Percentiles rank a stretch among this genome's conserved stretches.
These are phyloP conservation scores for Sporothrix globosa DNA, from an alignment of 2,329 filamentous ascomycete genomes.

Conservation along the genomic window DNA sequence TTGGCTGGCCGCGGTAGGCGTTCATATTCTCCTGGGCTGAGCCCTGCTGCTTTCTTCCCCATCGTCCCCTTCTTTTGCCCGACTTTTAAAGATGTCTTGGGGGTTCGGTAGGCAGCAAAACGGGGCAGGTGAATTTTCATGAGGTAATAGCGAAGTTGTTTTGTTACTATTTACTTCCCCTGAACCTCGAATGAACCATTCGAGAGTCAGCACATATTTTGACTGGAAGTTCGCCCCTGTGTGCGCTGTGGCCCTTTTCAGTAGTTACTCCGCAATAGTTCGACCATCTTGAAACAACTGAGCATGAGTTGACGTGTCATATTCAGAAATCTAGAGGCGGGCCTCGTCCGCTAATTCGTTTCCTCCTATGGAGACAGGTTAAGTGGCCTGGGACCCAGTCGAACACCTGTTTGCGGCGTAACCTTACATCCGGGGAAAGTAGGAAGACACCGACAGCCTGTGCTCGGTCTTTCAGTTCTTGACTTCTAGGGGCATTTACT, in stretches of 20 bases:
- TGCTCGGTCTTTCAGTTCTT: background rate
- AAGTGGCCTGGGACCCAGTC: background rate
- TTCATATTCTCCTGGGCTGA: background rate
- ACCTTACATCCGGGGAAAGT: constrained; percentile 29
- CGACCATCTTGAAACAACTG: background rate
- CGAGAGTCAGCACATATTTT: background rate
- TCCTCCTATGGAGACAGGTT: background rate
- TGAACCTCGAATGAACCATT: constrained; percentile 1
- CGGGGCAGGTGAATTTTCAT: constrained; percentile 19
- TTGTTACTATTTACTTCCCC: background rate
- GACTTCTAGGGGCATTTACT: background rate
- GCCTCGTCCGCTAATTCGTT: background rate
- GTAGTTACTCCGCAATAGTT: constrained; percentile 20
- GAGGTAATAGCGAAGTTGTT: constrained; percentile 29
- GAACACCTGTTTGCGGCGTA: constrained; percentile 2
- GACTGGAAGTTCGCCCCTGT: background rate
- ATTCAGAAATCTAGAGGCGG: background rate
- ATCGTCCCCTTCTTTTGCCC: background rate
- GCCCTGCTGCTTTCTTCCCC: background rate
- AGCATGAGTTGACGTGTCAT: no score
- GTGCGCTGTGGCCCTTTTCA: background rate
- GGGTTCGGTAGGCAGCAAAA: constrained; percentile 12
- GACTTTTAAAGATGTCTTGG: constrained; percentile 4
- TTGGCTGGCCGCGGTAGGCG: constrained; percentile 26
- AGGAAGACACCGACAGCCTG: background rate